These are phyloP conservation scores for Fremontodendron californicum DNA, from an alignment of 345 rosid genomes.

Conservation along the genomic window DNA sequence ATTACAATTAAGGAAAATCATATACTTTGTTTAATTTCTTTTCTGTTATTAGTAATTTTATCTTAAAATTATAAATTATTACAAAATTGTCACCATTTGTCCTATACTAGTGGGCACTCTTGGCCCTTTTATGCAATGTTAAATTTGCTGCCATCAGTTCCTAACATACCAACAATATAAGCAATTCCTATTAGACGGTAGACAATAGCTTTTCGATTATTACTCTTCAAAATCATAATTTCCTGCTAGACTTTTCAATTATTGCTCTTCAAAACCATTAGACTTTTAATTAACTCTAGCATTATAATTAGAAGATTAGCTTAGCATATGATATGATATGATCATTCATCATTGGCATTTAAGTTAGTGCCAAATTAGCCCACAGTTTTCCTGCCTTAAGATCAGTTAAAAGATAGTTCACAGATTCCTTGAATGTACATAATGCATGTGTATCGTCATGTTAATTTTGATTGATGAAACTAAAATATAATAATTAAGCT, in stretches of 20 bases:
- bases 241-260: neutral
- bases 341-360: neutral
- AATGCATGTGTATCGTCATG: neutral
- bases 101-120: conserved; percentile 4
- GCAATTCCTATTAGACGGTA: neutral
- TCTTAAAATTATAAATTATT: neutral
- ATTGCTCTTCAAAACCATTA: neutral
- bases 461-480: no score
- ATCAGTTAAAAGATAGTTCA: neutral
- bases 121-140: neutral
- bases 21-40: neutral
- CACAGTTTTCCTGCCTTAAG: neutral
- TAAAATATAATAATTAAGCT: no score
- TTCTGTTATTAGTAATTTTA: neutral
- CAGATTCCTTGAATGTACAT: neutral
- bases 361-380: neutral
- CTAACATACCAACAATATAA: neutral
- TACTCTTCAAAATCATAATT: neutral
- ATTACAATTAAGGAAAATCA: neutral
- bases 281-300: neutral
- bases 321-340: conserved; percentile 1
- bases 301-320: neutral
- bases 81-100: neutral
- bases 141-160: neutral
- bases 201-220: neutral